Percentiles rank a stretch among this genome's conserved stretches.
phyloP scores from a whole-genome alignment of 2,329 filamentous ascomycete species.

The Venturia pyrina region DNA sequence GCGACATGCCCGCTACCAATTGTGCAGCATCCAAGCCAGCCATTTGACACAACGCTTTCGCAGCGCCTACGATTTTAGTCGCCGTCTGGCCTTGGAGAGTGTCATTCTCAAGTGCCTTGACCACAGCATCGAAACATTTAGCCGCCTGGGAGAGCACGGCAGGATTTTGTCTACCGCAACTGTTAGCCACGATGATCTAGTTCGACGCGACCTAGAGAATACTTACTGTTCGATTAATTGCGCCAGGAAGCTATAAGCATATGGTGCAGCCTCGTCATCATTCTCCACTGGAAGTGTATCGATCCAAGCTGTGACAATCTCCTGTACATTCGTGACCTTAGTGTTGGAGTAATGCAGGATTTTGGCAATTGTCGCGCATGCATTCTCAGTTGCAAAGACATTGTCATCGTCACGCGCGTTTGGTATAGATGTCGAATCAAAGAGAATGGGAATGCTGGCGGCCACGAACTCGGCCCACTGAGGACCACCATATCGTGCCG shows the following conservation, averaged over 20 bases:
- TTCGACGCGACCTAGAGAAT: constrained; percentile 14
- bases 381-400: constrained; percentile 95
- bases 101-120: constrained; percentile 81
- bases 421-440: constrained; percentile 71
- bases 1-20: constrained; percentile 63
- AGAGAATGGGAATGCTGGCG: constrained; percentile 68
- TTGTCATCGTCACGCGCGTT: constrained; percentile 86
- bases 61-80: constrained; percentile 62
- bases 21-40: constrained; percentile 68
- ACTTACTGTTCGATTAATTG: constrained; percentile 92
- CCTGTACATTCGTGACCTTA: constrained; percentile 65
- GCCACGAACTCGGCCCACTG: constrained; percentile 83
- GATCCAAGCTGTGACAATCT: constrained; percentile 76
- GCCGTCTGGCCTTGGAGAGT: constrained; percentile 80
- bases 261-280: constrained; percentile 94
- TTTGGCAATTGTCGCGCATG: constrained; percentile 92
- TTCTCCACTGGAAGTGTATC: constrained; percentile 85
- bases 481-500: constrained; percentile 81
- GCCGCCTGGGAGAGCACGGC: constrained; percentile 66
- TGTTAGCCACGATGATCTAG: constrained; percentile 19
- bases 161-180: constrained; percentile 64
- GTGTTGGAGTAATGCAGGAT: constrained; percentile 81
- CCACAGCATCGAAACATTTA: constrained; percentile 76
- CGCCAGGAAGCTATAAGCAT: constrained; percentile 84
- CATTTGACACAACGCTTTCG: constrained; percentile 65